Conservation (phyloP, 768 basidiomycete species). For the Galerina sulciceps region DNA sequence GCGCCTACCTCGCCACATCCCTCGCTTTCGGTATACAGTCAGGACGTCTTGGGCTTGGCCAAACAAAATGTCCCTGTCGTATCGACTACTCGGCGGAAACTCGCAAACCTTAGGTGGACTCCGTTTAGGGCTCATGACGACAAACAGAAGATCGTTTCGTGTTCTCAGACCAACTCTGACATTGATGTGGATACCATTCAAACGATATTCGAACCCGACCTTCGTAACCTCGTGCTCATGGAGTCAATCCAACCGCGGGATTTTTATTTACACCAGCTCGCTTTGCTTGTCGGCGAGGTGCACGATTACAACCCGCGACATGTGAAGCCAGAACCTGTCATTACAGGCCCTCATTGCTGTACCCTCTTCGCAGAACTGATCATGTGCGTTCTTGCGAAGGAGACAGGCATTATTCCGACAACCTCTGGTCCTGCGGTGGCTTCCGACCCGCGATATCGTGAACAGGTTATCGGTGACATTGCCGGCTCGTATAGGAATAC, state of each 20-base stretch:
- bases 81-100: not conserved
- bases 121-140: not conserved
- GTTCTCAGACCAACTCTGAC: not conserved
- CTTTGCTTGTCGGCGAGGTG: not conserved
- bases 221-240: not conserved
- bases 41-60: no score
- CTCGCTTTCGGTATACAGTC: not conserved
- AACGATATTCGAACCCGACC: not conserved
- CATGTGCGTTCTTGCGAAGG: not conserved
- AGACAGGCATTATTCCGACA: not conserved
- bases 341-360: not conserved
- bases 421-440: no score
- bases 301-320: not conserved
- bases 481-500: no score
- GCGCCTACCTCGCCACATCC: not conserved
- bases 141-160: not conserved
- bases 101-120: no score
- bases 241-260: not conserved
- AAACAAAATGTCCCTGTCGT: no score
- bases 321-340: not conserved
- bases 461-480: no score
- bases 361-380: not conserved
- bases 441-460: no score
- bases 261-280: not conserved
- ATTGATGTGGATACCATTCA: not conserved